Evolutionary conservation across 441 rosid species (phyloP), one percentile per base, ranked within the genome.

Genomic region (Breynia disticha): DNA sequence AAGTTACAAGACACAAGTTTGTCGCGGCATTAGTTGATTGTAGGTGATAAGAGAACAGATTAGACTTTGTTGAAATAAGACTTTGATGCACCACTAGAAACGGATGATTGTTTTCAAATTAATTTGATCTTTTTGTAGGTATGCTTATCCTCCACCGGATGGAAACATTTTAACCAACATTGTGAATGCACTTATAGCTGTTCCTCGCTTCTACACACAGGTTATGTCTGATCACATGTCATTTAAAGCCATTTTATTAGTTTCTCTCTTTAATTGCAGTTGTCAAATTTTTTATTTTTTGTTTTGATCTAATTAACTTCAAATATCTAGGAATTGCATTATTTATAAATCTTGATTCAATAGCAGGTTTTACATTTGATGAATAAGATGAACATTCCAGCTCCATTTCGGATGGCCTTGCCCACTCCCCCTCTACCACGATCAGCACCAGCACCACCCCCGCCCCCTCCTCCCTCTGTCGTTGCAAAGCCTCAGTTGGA

Each of bases 381-480:
- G 98, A 93, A 93, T 74, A 93, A 93, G 84, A 88, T 93, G 98
- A 88, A 86, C 68, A 83, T 93, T 69, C 98, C 97, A 67, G 90
- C 96, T 64, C 98, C 97, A 47, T 89, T 93, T 74, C 86, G 93
- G 39, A 74, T 86, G 83, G 95, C 97, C 61, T 75, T 84, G 55
- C 98, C 96, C 35, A 93, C 96, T 46, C 98, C 95, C 20, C 97
- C 96, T 48, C 72, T 86, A 58, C 95, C 97, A 55, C 78, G 83
- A 57, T 71, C 87, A 48, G 76, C 49, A 22, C 72, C 80, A 28
- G 68, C 65, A 42, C 79, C 63, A 47, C 76, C 74, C 20, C 82
- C 75, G 52, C 80, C 81, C 11, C 76, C 72, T 1, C 80, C 78
- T 22, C 76, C 76, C 10, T 67, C 78, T 50, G 60, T 64, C 61